These are phyloP conservation scores for Alternaria angustiovoidea DNA, from an alignment of 2,329 filamentous ascomycete genomes.

Conservation along the genomic window DNA sequence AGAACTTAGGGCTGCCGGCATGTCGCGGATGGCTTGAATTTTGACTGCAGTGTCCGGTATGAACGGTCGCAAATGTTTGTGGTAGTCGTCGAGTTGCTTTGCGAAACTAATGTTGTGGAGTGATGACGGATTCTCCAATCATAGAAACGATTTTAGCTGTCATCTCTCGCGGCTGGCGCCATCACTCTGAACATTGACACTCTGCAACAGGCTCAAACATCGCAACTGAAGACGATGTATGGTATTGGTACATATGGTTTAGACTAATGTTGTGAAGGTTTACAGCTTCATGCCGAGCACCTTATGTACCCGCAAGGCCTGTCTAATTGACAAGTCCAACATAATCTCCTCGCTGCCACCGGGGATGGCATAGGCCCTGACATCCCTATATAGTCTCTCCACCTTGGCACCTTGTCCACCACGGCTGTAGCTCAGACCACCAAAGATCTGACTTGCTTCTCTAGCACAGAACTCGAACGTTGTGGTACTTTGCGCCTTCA, in stretches of 20 bases:
- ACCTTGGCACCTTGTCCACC: constrained; percentile 96
- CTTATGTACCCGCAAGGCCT: constrained; percentile 87
- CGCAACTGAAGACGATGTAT: neutral
- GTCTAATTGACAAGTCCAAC: constrained; percentile 93
- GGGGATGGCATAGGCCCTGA: constrained; percentile 92
- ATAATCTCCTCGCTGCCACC: constrained; percentile 98
- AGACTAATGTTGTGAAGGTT: neutral
- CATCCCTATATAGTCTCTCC: constrained; percentile 92
- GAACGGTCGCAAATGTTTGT: neutral
- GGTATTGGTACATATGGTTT: neutral
- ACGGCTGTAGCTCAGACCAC: constrained; percentile 87
- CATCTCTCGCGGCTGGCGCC: neutral
- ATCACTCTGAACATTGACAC: neutral
- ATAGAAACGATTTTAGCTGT: neutral
- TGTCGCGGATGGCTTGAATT: neutral
- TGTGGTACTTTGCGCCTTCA: constrained; percentile 92
- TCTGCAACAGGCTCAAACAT: neutral
- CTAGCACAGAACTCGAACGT: constrained; percentile 98
- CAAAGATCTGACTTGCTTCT: constrained; percentile 97
- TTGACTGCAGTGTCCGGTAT: neutral
- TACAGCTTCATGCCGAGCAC: constrained; percentile 95
- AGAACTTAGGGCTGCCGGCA: neutral
- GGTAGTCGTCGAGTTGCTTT: neutral
- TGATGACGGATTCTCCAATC: neutral
- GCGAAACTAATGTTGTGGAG: neutral